Base-by-base conservation (phyloP, 192 early-diverging fungal species). In the Entomortierella parvispora region DNA sequence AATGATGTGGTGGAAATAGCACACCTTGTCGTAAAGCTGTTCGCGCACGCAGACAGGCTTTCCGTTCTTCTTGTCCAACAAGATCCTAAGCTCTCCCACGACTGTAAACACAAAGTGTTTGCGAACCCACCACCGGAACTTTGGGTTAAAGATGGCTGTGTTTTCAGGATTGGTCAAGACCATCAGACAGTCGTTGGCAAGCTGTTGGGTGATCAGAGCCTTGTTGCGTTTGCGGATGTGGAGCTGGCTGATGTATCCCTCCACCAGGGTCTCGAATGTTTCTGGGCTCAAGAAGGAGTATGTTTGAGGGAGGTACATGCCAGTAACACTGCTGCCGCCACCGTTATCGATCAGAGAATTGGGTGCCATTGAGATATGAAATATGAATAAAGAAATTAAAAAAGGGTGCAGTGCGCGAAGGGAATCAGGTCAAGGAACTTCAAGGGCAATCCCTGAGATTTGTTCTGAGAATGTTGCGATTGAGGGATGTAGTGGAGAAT, bases 231-330 rank as follows among this genome's bases (percentile, higher is more conserved):
- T 65, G 22, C 56, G 55, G 40, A 68, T 60, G 48, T 69, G 68
- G 2, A 60, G 57, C 17, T 58, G 57, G 62, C 49, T 58, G 49
- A 60, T 72, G 54, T 53, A 60, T 12, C 53, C 58, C 50, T 58
- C 48, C 8, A 65, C 62, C 31, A 63, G 37, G 18, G 70, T 65
- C 51, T 75, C 63, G n/a, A 66, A 66, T 1, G 62, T 65, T 44
- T 66, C 63, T 3, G 71, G 71, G 34, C 71, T 75, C 43, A 75
- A 32, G 53, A 75, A 75, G 1, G 71, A 75, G 49, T 75, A 75
- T 47, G 71, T 75, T 54, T 75, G 71, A 31, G 63, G 71, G 33
- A 67, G 37, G 49, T 75, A 75, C 2, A 75, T 45, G 17, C 71
- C 58, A n/a, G 53, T 45, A n/a, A 11, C 44, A 34, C 45, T 72